Base-by-base conservation (phyloP, 805 yeast genomes). In the Saturnispora dispora region DNA sequence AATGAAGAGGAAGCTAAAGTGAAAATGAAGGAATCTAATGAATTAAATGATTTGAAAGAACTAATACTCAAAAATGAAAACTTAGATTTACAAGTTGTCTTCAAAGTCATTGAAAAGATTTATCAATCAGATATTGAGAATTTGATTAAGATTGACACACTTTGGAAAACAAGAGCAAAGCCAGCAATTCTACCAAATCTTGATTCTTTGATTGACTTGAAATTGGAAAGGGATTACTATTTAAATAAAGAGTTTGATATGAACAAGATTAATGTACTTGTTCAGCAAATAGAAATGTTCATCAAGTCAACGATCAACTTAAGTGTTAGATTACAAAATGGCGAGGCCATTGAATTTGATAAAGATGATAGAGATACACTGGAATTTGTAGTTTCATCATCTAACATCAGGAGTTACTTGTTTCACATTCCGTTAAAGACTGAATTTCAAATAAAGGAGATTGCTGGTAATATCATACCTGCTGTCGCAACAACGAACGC, bases 401-500 rank as follows among this genome's bases (percentile, higher is more conserved):
- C 96, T 0, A 88, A 89, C 60, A 72, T 90, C 46, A 74, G 96
- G 56, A 82, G 91, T 0, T 62, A 60, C 46, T 75, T 86, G 2
- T 91, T 90, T 62, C 71, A 74, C 23, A 89, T 90, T 52, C 85
- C 82, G 33, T 58, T 72, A 48, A 83, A 85, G 62, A 75, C 93
- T 3, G 83, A 86, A 53, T 93, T 95, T 63, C 96, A 88, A 54
- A 79, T 86, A 55, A 93, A 93, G 64, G 95, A 86, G 61, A 89
- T 91, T 56, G 99, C 99, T 0, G 99, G 99, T 5, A 93, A 91
- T 66, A 93, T 93, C 60, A 93, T 93, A 40, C 99, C 99, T 0
- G 99, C 99, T 0, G 90, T 95, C 58, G 98, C 99, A 5, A 93
- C 99, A 1, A 91, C 97, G 3, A 93, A 93, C 65, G 98, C 99